Percentiles rank a stretch among this genome's conserved stretches.
phyloP scores from a whole-genome alignment of 2,329 filamentous ascomycete genomes.

The Sporothrix euskadiensis region DNA sequence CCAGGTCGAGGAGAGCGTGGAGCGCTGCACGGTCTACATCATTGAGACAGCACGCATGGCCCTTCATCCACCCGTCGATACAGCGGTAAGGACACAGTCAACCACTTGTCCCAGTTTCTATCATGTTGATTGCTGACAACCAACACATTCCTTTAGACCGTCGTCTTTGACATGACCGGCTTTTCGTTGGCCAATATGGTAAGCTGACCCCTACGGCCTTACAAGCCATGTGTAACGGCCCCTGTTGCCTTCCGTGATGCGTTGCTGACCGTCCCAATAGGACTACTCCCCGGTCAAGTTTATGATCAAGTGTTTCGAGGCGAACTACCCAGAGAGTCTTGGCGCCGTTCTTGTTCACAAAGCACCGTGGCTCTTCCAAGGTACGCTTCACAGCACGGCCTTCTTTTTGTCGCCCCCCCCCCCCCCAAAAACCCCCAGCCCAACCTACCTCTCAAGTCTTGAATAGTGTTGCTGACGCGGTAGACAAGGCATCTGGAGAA shows the following conservation, averaged over 20 bases:
- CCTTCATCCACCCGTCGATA: conserved; percentile 78
- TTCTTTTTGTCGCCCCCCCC: not conserved
- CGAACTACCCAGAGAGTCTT: conserved; percentile 93
- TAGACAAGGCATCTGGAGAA: conserved; percentile 79
- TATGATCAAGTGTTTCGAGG: conserved; percentile 99
- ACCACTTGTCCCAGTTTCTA: too few species aligned
- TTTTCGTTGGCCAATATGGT: conserved; percentile 96
- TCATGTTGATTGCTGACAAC: not conserved
- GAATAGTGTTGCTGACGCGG: conserved; percentile 20
- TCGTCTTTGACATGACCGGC: conserved; percentile 94
- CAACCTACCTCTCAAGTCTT: not conserved
- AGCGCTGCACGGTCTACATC: conserved; percentile 87
- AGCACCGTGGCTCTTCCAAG: conserved; percentile 94
- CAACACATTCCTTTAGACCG: conserved; percentile 59
- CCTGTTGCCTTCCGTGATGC: not conserved
- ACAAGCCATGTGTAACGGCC: not conserved
- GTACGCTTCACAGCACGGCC: conserved; percentile 47
- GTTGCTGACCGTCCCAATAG: conserved; percentile 42
- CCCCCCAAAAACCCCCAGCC: not conserved
- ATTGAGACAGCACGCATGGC: conserved; percentile 93
- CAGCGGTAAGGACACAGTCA: conserved; percentile 67
- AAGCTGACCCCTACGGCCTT: conserved; percentile 34
- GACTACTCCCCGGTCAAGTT: conserved; percentile 97
- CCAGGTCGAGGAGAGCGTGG: conserved; percentile 77
- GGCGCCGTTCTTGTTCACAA: conserved; percentile 92